Evolutionary conservation across 306 rosid genomes (phyloP).

Genomic region (Pachyrhizus erosus): DNA sequence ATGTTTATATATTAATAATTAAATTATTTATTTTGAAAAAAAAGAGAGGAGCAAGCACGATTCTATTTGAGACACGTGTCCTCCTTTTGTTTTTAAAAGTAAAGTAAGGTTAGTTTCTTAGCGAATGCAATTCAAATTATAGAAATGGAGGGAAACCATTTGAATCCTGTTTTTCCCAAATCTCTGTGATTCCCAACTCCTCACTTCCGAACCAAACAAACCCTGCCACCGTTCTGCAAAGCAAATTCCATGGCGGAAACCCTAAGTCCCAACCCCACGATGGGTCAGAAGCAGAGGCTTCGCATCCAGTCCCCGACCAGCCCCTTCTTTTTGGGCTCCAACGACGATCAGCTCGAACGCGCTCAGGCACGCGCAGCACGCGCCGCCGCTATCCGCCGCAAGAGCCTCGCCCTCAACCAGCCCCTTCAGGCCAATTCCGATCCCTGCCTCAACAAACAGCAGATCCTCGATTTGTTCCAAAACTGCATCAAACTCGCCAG

Average conservation of each 20-base stretch:
- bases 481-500: constrained; percentile 98
- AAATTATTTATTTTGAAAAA: not conserved
- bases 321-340: constrained; percentile 85
- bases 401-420: constrained; percentile 48
- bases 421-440: constrained; percentile 41
- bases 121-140: constrained; percentile 43
- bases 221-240: constrained; percentile 36
- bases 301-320: constrained; percentile 88
- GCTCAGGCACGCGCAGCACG: constrained; percentile 93
- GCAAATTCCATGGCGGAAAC: constrained; percentile 63
- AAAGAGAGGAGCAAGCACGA: not conserved
- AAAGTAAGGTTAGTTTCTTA: not conserved
- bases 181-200: constrained; percentile 23
- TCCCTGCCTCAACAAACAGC: constrained; percentile 73
- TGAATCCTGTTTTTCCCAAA: not conserved
- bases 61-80: not conserved
- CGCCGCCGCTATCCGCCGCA: constrained; percentile 86
- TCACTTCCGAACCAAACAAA: constrained; percentile 33
- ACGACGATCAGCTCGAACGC: constrained; percentile 87
- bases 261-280: constrained; percentile 69
- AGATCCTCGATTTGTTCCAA: constrained; percentile 88
- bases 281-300: constrained; percentile 61
- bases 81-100: not conserved
- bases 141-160: constrained; percentile 71
- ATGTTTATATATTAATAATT: too few relatives aligned